phyloP scores from a whole-genome alignment of 371 early-diverging fungal genomes.

The Ecytonucleospora hepatopenaei region DNA sequence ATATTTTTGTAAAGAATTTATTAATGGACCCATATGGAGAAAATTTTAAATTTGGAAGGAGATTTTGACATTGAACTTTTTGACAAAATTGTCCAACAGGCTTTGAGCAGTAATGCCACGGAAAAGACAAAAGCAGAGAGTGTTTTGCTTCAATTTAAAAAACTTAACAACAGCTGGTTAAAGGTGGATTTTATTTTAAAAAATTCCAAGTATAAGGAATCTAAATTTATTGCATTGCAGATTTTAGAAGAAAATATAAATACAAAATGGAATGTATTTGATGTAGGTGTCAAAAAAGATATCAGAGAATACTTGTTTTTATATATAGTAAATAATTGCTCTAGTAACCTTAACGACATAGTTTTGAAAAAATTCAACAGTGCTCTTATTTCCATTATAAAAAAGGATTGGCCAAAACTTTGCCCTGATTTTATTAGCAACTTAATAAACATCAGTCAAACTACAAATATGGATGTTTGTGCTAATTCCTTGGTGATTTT shows the following conservation, averaged over 20 bases:
- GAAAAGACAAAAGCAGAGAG: conserved; percentile 42
- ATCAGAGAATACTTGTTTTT: conserved; percentile 53
- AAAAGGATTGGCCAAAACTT: conserved; percentile 98
- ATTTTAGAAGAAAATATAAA: conserved; percentile 86
- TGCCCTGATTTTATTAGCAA: conserved; percentile 97
- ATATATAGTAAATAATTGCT: conserved; percentile 30
- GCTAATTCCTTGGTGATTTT: conserved; percentile 96
- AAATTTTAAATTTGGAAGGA: conserved; percentile 44
- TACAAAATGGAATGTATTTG: conserved; percentile 84
- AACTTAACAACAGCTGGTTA: conserved; percentile 86
- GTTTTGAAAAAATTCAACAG: conserved; percentile 51
- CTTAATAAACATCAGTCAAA: conserved; percentile 73
- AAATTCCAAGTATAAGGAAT: conserved; percentile 64
- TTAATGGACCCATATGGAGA: conserved; percentile 45
- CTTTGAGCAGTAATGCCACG: conserved; percentile 20
- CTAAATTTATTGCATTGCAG: conserved; percentile 84
- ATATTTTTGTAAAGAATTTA: too few relatives aligned
- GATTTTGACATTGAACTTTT: conserved; percentile 49
- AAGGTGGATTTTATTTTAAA: conserved; percentile 81
- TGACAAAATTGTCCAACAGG: conserved; percentile 45
- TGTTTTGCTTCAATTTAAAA: conserved; percentile 75
- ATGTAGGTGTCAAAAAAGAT: conserved; percentile 73
- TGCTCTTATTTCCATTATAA: conserved; percentile 67
- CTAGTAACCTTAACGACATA: neutral
- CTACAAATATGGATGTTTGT: conserved; percentile 74